A percentile compares a stretch with the other conserved stretches of the same genome.
These are phyloP conservation scores for Colletotrichum simmondsii DNA, from an alignment of 2,329 filamentous ascomycete genomes.

Conservation along the genomic window DNA sequence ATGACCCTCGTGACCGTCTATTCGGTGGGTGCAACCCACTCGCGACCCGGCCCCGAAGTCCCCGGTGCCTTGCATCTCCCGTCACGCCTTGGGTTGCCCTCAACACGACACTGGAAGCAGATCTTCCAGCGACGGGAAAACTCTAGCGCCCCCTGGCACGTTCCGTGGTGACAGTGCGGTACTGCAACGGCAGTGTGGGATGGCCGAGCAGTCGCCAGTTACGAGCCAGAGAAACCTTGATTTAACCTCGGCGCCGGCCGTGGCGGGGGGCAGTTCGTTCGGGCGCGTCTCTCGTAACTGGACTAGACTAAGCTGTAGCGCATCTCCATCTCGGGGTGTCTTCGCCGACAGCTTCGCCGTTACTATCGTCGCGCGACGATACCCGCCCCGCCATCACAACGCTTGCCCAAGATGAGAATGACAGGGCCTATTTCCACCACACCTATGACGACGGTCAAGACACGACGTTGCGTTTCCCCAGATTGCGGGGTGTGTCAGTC, in stretches of 20 bases:
- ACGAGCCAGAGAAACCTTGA: too few species aligned
- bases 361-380: background rate
- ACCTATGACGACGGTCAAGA: background rate
- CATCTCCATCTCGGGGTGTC: background rate
- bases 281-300: background rate
- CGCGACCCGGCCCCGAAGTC: slow-evolving; percentile 12
- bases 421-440: background rate
- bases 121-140: slow-evolving; percentile 26
- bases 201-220: background rate
- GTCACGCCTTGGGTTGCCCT: background rate
- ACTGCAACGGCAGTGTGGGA: background rate
- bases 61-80: background rate
- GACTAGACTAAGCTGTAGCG: background rate
- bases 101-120: background rate
- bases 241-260: background rate
- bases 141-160: background rate
- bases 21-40: background rate
- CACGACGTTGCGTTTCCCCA: background rate
- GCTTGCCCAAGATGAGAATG: background rate
- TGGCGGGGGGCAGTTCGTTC: background rate
- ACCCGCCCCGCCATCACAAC: background rate
- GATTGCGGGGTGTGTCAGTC: background rate
- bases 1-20: background rate
- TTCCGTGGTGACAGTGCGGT: background rate
- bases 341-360: background rate